Percentiles rank a stretch among this genome's conserved stretches.
Evolutionary conservation across 1,139 yeast species (phyloP).

Genomic region (Magnusiomyces clavatus): DNA sequence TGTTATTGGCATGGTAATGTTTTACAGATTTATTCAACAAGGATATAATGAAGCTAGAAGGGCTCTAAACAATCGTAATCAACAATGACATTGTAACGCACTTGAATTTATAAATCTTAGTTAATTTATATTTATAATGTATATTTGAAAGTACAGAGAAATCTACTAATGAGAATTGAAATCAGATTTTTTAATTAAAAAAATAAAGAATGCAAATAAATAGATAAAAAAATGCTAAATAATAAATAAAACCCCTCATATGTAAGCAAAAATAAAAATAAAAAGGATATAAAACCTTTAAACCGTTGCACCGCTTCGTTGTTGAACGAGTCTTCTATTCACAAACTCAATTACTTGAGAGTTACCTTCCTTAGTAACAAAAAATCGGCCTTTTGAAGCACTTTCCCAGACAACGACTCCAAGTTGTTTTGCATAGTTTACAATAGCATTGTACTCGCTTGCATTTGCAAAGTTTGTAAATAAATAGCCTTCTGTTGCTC

Average conservation of each 20-base stretch:
- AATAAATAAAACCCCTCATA: no score
- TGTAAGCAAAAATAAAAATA: not conserved
- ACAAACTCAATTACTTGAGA: constrained; percentile 83
- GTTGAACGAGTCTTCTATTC: constrained; percentile 41
- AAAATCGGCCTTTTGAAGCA: constrained; percentile 56
- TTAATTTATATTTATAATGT: not conserved
- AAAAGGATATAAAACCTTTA: not conserved
- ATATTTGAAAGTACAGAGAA: not conserved
- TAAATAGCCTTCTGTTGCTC: constrained; percentile 78
- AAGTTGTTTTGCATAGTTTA: constrained; percentile 77
- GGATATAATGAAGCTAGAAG: not conserved
- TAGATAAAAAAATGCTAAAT: no score
- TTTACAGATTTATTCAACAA: constrained; percentile 9
- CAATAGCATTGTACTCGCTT: constrained; percentile 66
- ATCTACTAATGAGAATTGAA: not conserved
- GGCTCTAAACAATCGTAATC: no score
- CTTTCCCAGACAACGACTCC: constrained; percentile 88
- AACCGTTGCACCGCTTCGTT: not conserved
- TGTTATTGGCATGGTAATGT: constrained; percentile 8
- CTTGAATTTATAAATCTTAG: no score
- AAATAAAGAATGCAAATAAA: no score
- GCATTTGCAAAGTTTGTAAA: constrained; percentile 78
- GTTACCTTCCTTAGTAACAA: constrained; percentile 82
- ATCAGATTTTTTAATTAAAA: no score
- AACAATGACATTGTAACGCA: no score